Evolutionary conservation across 495 filamentous ascomycete species (phyloP).

Genomic region (Neurospora discreta): DNA sequence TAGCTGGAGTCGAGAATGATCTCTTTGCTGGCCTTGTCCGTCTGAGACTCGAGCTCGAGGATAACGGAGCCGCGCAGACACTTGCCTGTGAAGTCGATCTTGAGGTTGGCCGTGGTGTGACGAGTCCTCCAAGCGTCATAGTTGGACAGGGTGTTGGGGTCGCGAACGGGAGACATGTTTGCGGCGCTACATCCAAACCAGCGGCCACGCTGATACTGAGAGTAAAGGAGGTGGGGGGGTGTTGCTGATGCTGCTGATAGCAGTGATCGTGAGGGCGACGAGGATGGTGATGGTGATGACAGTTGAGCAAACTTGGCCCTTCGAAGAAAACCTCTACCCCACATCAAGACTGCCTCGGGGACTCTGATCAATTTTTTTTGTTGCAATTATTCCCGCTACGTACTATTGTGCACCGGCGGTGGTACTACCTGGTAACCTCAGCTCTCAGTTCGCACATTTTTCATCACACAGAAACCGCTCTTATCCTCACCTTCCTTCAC

Average conservation of each 20-base stretch:
- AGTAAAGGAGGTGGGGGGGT: conserved; percentile 5
- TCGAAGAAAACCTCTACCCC: conserved; percentile 16
- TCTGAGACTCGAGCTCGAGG: conserved; percentile 61
- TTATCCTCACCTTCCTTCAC: not conserved
- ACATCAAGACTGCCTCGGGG: conserved; percentile 11
- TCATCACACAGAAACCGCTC: not conserved
- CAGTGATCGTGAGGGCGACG: conserved; percentile 6
- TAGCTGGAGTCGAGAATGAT: conserved; percentile 82
- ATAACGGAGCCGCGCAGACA: conserved; percentile 63
- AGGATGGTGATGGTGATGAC: conserved; percentile 4
- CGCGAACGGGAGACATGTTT: conserved; percentile 48
- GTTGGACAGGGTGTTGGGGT: conserved; percentile 89
- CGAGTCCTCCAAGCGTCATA: conserved; percentile 74
- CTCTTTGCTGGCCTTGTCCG: conserved; percentile 54
- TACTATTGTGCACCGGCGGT: not conserved
- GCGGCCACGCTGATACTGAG: conserved; percentile 9
- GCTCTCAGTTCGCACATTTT: not conserved
- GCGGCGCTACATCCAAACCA: conserved; percentile 23
- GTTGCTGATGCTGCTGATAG: not conserved
- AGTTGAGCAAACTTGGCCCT: conserved; percentile 16
- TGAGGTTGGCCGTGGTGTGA: conserved; percentile 67
- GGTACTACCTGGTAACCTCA: not conserved
- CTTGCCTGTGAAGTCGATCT: conserved; percentile 69
- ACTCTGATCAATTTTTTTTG: not conserved
- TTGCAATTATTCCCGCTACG: not conserved